Evolutionary conservation across 2,329 filamentous ascomycete genomes (phyloP), one percentile per base, ranked within the genome.

Genomic region (Pyrenophora seminiperda): DNA sequence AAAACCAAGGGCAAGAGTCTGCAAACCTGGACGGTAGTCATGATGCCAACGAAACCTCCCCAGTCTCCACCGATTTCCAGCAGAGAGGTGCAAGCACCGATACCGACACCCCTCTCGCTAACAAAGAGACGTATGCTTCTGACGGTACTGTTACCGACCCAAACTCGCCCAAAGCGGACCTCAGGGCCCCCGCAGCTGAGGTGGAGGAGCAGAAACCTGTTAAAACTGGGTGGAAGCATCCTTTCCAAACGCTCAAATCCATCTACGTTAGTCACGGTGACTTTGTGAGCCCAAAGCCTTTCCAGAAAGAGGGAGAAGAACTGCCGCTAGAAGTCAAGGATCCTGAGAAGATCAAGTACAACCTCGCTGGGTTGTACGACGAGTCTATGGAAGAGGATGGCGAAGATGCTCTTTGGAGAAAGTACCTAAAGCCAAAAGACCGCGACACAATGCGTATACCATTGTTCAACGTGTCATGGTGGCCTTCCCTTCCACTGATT

Each of bases 391-490:
- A 53, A 2, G 72, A 73, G 49, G 67, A 71, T 17, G 61, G 63
- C 37, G 62, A 73, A 24, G 61, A 68, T 22, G 70, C 89, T 0
- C 75, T 83, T 36, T 99, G 94, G 94, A 85, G 86, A 63, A 88
- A 86, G 53, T 97, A 92, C 75, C 77, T 97, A 41, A 87, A 85
- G 65, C 83, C 84, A 50, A 91, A 89, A 48, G 86, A 97, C 54
- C 87, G 94, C 30, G 91, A 93, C 14, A 96, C 89, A 0, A 91
- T 95, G 76, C 85, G 87, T 38, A 76, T 97, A 7, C 85, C 91
- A 0, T 75, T 71, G 6, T 68, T 73, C 50, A 58, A 66, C 27
- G 61, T 61, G 45, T 66, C 68, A n/a, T 97, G 89, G 87, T 85
- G 96, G 70, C 88, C 88, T 2, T 84, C 85, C 0, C 70, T 96